Conservation (phyloP, 805 yeast species). For the Wickerhamomyces subpelliculosus region DNA sequence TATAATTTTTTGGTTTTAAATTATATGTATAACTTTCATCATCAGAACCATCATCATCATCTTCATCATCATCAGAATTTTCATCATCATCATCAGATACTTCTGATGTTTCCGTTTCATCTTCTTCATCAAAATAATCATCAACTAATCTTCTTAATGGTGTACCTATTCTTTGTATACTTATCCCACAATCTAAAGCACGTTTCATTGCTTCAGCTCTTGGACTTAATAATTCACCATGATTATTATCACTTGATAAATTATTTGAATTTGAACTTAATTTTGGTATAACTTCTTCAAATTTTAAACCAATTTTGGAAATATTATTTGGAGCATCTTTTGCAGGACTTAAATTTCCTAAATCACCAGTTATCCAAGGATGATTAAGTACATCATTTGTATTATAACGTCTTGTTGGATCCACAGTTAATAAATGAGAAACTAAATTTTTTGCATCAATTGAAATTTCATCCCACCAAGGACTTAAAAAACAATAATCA, state of each 20-base stretch:
- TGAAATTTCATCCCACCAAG: constrained; percentile 91
- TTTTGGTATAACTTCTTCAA: constrained; percentile 20
- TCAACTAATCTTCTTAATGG: constrained; percentile 19
- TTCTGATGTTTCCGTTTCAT: constrained; percentile 9
- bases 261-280: not conserved
- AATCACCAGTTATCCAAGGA: constrained; percentile 66
- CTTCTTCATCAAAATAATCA: constrained; percentile 21
- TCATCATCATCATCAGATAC: constrained; percentile 6
- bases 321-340: constrained; percentile 33
- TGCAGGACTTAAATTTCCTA: constrained; percentile 36
- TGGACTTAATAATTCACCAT: constrained; percentile 44
- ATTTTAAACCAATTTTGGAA: constrained; percentile 14
- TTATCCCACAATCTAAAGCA: constrained; percentile 80
- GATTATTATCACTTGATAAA: too few relatives aligned
- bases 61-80: constrained; percentile 4
- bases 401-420: constrained; percentile 72
- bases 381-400: constrained; percentile 75
- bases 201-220: constrained; percentile 79
- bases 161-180: constrained; percentile 56
- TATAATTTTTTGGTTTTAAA: not conserved
- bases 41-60: constrained; percentile 2
- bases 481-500: constrained; percentile 62
- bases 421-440: constrained; percentile 68
- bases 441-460: constrained; percentile 85
- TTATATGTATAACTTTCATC: constrained; percentile 4